phyloP scores from a whole-genome alignment of 805 yeast species.

The Priceomyces medius region DNA sequence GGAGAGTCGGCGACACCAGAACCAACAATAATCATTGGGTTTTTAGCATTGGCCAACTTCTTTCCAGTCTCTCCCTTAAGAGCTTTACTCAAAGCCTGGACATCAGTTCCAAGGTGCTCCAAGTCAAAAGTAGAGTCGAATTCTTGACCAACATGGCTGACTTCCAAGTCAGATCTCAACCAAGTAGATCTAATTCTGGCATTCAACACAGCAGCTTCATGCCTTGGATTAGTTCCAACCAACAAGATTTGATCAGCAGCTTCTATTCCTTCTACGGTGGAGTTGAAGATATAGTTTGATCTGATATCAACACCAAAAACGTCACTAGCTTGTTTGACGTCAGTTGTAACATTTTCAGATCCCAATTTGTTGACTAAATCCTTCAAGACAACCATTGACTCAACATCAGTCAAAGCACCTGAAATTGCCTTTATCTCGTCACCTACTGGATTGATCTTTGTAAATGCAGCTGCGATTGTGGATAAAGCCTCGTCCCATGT shows the following conservation, averaged over 20 bases:
- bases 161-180: constrained; percentile 65
- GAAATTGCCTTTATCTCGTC: constrained; percentile 78
- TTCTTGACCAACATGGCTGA: constrained; percentile 70
- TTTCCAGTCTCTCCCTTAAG: constrained; percentile 67
- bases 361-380: constrained; percentile 75
- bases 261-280: constrained; percentile 75
- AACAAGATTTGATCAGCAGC: constrained; percentile 78
- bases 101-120: constrained; percentile 61
- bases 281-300: constrained; percentile 77
- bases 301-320: constrained; percentile 73
- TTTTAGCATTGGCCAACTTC: constrained; percentile 62
- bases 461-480: constrained; percentile 62
- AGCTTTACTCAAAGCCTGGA: constrained; percentile 56
- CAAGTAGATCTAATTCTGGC: constrained; percentile 80
- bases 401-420: constrained; percentile 82
- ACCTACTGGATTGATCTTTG: constrained; percentile 54
- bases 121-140: constrained; percentile 76
- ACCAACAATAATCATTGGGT: constrained; percentile 79
- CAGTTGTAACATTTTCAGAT: constrained; percentile 78
- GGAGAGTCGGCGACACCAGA: constrained; percentile 70
- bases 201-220: constrained; percentile 85
- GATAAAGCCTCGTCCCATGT: constrained; percentile 87
- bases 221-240: constrained; percentile 86
- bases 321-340: constrained; percentile 54
- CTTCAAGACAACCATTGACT: constrained; percentile 76